Percentiles rank a stretch among this genome's conserved stretches.
These are phyloP conservation scores for Haematococcus lacustris DNA, from an alignment of 139 green algal species.

Conservation along the genomic window DNA sequence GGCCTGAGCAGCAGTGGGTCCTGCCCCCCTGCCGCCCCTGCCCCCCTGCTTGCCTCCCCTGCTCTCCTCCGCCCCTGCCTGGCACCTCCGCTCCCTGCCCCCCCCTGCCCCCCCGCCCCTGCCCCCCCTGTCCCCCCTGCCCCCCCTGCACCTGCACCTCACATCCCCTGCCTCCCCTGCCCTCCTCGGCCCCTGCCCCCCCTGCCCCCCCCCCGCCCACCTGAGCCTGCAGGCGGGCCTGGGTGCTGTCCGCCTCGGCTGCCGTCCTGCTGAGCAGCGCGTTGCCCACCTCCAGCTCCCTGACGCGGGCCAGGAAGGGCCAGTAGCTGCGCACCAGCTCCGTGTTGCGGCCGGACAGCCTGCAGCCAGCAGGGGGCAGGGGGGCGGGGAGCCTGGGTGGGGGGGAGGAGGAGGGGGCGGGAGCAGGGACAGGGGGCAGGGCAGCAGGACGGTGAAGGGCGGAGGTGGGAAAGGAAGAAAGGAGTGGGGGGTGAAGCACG, in stretches of 20 bases:
- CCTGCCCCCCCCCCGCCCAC: not conserved
- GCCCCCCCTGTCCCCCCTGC: not conserved
- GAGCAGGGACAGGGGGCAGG: too few relatives aligned
- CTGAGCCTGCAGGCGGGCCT: not conserved
- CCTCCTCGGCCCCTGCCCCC: too few relatives aligned
- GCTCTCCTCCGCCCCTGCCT: not conserved
- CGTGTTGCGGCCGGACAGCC: conserved; percentile 20
- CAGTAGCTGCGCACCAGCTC: conserved; percentile 45
- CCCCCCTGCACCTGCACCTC: not conserved
- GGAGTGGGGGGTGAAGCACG: too few relatives aligned
- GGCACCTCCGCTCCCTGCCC: not conserved
- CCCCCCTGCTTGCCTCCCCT: not conserved
- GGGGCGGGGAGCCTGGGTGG: too few relatives aligned
- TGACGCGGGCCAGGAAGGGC: conserved; percentile 35
- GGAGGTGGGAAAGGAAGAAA: too few relatives aligned
- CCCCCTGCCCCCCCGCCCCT: too few relatives aligned
- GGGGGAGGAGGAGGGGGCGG: too few relatives aligned
- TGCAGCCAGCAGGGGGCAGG: too few relatives aligned
- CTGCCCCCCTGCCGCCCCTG: not conserved
- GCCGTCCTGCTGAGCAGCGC: conserved; percentile 2
- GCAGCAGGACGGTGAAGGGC: too few relatives aligned
- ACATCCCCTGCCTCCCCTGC: too few relatives aligned
- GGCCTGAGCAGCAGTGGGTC: too few relatives aligned
- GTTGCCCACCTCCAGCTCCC: conserved; percentile 18
- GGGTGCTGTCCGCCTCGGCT: not conserved